These are phyloP conservation scores for Colletotrichum lentis DNA, from an alignment of 2,329 filamentous ascomycete genomes.

Conservation along the genomic window DNA sequence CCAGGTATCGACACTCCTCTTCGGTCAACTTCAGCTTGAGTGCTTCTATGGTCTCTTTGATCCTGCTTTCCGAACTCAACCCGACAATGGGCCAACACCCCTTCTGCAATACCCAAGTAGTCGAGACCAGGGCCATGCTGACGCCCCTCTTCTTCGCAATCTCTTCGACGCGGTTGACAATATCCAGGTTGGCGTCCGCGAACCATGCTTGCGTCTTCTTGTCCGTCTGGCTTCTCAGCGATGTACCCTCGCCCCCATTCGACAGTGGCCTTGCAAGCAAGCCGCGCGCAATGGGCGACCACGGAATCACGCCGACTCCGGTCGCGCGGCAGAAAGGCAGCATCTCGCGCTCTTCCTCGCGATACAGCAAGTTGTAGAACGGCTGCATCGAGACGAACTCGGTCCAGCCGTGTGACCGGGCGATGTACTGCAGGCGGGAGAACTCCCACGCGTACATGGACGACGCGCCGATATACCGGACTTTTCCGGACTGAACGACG, in stretches of 20 bases:
- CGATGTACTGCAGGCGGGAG: slow-evolving; percentile 41
- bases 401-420: slow-evolving; percentile 58
- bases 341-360: slow-evolving; percentile 64
- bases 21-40: slow-evolving; percentile 30
- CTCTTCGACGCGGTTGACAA: slow-evolving; percentile 56
- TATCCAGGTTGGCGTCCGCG: slow-evolving; percentile 53
- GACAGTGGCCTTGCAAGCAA: slow-evolving; percentile 43
- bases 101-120: slow-evolving; percentile 67
- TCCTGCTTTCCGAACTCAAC: slow-evolving; percentile 63
- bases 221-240: slow-evolving; percentile 36
- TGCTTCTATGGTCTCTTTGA: slow-evolving; percentile 64
- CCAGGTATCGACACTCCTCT: slow-evolving; percentile 53
- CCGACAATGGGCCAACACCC: slow-evolving; percentile 68
- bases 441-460: slow-evolving; percentile 45
- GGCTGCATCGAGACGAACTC: slow-evolving; percentile 69
- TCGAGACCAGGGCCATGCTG: slow-evolving; percentile 70
- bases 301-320: slow-evolving; percentile 49
- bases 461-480: slow-evolving; percentile 46
- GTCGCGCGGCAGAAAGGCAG: slow-evolving; percentile 49
- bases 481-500: slow-evolving; percentile 64
- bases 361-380: slow-evolving; percentile 65
- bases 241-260: slow-evolving; percentile 32
- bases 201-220: slow-evolving; percentile 44
- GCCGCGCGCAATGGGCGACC: slow-evolving; percentile 46
- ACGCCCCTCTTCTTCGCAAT: slow-evolving; percentile 64